Base-by-base conservation (phyloP, 495 filamentous ascomycete genomes). In the Saxophila tyrrhenica region DNA sequence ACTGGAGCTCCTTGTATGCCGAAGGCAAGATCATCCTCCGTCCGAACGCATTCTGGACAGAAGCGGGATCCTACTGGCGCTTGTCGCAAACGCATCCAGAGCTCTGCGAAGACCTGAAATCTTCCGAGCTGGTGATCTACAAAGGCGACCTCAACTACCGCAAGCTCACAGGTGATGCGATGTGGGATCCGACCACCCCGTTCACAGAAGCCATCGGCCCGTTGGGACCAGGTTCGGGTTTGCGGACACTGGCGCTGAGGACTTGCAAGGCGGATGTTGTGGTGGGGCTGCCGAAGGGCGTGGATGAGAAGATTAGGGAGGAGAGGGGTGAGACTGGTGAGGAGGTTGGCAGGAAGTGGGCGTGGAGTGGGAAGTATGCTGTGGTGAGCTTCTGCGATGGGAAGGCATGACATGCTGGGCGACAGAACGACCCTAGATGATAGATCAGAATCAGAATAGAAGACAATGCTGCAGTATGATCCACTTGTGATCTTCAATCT, bases 131-230 rank as follows among this genome's bases (percentile, higher is more conserved):
- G n/a, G 87, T 95, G 0, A 78, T 97, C 21, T 95, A 95, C 73
- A 98, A 98, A 73, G 92, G 92, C 8, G 92, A 98, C 70, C 65
- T 97, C 60, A 97, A 98, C 63, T 97, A 97, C 62, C 73, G 92
- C 32, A 98, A 98, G 64, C 64, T 98, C 52, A 85, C 82, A 22
- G 87, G 77, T 23, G 94, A 98, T 70, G 89, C 89, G 72, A 77
- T 82, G 57, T 98, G 94, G 92, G 80, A 88, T 59, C 77, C 92
- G 3, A 87, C 89, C 0, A 96, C 89, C 2, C 82, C 83, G 1
- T 98, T 97, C 69, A 73, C 76, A 8, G 75, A 83, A 57, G 91
- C 94, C 19, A 87, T 97, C 61, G 92, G 92, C 15, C 86, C 89
- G 1, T 65, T 98, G 15, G 91, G 92, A 1, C 79, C 79, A 0